Evolutionary conservation across 2,329 filamentous ascomycete genomes (phyloP).

Genomic region (Microsporum audouinii): DNA sequence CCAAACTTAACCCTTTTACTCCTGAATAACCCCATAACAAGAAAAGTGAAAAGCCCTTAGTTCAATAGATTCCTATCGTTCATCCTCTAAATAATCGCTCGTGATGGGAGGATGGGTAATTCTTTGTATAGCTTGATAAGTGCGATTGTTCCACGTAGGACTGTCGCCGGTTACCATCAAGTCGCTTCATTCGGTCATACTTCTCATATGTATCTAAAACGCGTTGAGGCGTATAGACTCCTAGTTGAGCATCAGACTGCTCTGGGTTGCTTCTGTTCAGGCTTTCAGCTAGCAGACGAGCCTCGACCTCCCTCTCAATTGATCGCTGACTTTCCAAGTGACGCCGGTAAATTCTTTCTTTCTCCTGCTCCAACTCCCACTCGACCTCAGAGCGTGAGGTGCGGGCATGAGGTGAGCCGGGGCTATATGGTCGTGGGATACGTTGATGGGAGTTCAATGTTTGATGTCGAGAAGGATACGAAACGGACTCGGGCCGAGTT

Average conservation of each 20-base stretch:
- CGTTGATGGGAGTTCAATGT: not conserved
- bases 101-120: not conserved
- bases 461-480: constrained; percentile 3
- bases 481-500: constrained; percentile 8
- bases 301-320: constrained; percentile 7
- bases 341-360: constrained; percentile 7
- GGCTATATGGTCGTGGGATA: not conserved
- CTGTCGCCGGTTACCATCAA: constrained; percentile 5
- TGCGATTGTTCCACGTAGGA: not conserved
- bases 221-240: not conserved
- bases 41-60: not conserved
- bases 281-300: constrained; percentile 7
- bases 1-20: not conserved
- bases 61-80: not conserved
- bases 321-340: constrained; percentile 8
- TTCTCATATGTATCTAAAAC: constrained; percentile 7
- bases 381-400: not conserved
- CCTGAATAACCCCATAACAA: not conserved
- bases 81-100: not conserved
- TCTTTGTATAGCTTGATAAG: not conserved
- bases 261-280: constrained; percentile 1
- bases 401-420: not conserved
- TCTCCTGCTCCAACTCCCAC: constrained; percentile 8
- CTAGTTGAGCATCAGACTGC: not conserved
- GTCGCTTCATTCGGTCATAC: constrained; percentile 8